These are phyloP conservation scores for Castanea mollissima DNA, from an alignment of 306 rosid species.

Conservation along the genomic window DNA sequence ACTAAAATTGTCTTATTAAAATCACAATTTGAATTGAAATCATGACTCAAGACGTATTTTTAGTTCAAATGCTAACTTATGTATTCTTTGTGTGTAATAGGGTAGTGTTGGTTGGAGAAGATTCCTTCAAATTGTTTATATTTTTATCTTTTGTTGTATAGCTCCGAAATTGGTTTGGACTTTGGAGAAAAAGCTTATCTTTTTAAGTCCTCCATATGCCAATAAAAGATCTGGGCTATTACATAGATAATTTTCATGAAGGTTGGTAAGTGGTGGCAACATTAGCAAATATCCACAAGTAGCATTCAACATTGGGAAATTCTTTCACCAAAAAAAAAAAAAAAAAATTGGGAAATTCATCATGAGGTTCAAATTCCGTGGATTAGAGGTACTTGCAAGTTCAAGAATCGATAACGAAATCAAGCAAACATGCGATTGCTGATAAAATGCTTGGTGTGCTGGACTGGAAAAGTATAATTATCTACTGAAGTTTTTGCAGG, in stretches of 20 bases:
- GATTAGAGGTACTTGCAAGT: neutral
- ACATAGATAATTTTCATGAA: neutral
- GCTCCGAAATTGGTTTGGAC: no score
- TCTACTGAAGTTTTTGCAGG: neutral
- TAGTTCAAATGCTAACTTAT: no score
- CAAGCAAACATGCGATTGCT: neutral
- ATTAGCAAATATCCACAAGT: neutral
- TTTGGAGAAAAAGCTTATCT: no score
- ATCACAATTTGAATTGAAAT: no score
- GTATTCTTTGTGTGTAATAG: no score
- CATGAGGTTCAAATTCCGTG: neutral
- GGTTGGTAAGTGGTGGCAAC: neutral
- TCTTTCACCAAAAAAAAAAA: neutral
- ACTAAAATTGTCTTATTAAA: no score
- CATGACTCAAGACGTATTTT: no score
- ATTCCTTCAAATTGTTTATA: no score
- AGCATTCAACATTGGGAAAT: neutral
- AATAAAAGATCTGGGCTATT: no score
- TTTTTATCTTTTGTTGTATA: no score
- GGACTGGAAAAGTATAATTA: neutral
- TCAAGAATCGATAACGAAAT: neutral
- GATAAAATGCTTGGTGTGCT: neutral
- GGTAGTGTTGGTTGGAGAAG: no score
- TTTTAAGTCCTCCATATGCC: no score
- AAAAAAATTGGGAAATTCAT: neutral